Conservation (phyloP, 2,329 filamentous ascomycete species). For the Ceratocystis variospora region DNA sequence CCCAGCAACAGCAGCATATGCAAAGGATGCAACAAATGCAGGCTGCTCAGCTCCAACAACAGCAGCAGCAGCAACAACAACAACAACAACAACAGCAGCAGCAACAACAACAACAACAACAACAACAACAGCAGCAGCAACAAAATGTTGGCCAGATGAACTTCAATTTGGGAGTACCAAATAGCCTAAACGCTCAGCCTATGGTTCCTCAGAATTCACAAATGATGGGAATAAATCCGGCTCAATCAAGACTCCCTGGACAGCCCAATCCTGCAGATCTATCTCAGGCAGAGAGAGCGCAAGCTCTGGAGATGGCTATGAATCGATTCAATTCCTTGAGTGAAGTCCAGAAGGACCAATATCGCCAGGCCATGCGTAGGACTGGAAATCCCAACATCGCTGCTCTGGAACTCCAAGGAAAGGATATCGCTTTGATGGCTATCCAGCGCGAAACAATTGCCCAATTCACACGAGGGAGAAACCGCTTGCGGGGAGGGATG, state of each 20-base stretch:
- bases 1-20: slow-evolving; percentile 18
- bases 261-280: slow-evolving; percentile 1
- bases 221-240: slow-evolving; percentile 24
- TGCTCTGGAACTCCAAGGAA: background rate
- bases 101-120: slow-evolving; percentile 23
- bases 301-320: background rate
- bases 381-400: background rate
- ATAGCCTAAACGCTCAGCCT: slow-evolving; percentile 21
- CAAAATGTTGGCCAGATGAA: slow-evolving; percentile 27
- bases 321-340: background rate
- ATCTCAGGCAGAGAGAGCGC: background rate
- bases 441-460: background rate
- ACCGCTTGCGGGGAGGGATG: background rate
- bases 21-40: slow-evolving; percentile 19
- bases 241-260: slow-evolving; percentile 16
- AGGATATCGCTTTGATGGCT: slow-evolving; percentile 7
- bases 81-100: slow-evolving; percentile 11
- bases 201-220: slow-evolving; percentile 21
- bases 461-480: background rate
- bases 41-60: slow-evolving; percentile 25
- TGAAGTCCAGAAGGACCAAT: slow-evolving; percentile 9
- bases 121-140: slow-evolving; percentile 27
- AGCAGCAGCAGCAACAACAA: slow-evolving; percentile 26
- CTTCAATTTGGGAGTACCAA: slow-evolving; percentile 6
- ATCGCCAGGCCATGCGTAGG: background rate